Evolutionary conservation across 2,329 filamentous ascomycete genomes (phyloP), one percentile per base, ranked within the genome.

Genomic region (Alternaria rosae): DNA sequence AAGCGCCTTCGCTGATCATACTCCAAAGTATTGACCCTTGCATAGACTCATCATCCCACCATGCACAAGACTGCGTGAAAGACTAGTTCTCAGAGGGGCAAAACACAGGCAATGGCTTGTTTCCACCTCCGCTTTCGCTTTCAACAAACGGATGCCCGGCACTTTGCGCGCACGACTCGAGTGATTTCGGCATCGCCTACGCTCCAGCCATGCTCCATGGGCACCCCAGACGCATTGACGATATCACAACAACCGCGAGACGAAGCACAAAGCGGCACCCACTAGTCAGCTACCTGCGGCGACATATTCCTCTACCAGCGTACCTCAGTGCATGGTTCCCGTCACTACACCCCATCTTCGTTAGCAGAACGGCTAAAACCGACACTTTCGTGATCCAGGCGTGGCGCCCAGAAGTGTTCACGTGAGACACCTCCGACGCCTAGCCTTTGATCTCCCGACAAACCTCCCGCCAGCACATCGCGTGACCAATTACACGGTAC

Each of bases 401-500:
- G 7, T 44, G 52, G 32, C 25, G 57, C 52, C 44, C 26, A 60
- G 52, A 12, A 21, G 4, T 51, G 53, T 60, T 56, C 57, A 55
- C 43, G 53, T 60, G 35, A 48, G 52, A 15, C 23, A 32, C 10
- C 25, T 35, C 35, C 44, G 26, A 38, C 13, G 53, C 53, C 53
- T 30, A 60, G 58, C 53, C 20, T 44, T 50, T 38, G 32, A 25
- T 47, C 44, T 25, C 54, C 63, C 63, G 63, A 66, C 45, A 66
- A 66, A 66, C 63, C 51, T 54, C 54, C 63, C 63, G 63, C 30
- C 30, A 54, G 21, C 20, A 28, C 53, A 21, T 48, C 58, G 17
- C 42, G 12, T 43, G n/a, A 32, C 55, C 54, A 60, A 62, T 52
- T 52, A 21, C 13, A 20, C n/a, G 13, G n/a, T 17, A 15, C 32